phyloP scores from a whole-genome alignment of 257 asterid species.

The Solanum medicagineum region DNA sequence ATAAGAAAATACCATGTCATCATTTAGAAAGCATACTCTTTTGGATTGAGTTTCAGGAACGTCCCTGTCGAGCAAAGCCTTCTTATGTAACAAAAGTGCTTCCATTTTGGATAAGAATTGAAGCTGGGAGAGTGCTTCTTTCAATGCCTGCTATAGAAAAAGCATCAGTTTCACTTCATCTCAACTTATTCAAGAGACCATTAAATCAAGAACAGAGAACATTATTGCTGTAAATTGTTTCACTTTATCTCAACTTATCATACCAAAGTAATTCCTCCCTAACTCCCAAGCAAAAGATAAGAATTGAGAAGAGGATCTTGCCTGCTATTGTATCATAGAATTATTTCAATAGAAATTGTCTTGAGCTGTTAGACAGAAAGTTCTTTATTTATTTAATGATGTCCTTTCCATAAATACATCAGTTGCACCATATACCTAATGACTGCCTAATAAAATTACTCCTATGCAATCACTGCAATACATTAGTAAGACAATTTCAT shows the following conservation, averaged over 20 bases:
- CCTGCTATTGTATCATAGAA: background rate
- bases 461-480: background rate
- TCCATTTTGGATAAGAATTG: constrained; percentile 57
- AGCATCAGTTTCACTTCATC: background rate
- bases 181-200: background rate
- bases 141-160: constrained; percentile 38
- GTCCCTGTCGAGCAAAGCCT: constrained; percentile 25
- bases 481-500: background rate
- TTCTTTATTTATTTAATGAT: background rate
- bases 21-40: constrained; percentile 35
- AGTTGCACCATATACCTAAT: background rate
- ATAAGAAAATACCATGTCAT: background rate
- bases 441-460: background rate
- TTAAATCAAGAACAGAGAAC: background rate
- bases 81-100: constrained; percentile 52
- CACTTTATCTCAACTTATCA: background rate
- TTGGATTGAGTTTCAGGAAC: constrained; percentile 27
- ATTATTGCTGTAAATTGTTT: background rate
- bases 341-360: background rate
- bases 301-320: background rate
- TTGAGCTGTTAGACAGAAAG: background rate
- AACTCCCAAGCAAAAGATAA: background rate
- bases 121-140: constrained; percentile 47
- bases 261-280: background rate
- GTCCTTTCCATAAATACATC: background rate